Base-by-base conservation (phyloP, 371 early-diverging fungal species). In the Mortierella sp. region DNA sequence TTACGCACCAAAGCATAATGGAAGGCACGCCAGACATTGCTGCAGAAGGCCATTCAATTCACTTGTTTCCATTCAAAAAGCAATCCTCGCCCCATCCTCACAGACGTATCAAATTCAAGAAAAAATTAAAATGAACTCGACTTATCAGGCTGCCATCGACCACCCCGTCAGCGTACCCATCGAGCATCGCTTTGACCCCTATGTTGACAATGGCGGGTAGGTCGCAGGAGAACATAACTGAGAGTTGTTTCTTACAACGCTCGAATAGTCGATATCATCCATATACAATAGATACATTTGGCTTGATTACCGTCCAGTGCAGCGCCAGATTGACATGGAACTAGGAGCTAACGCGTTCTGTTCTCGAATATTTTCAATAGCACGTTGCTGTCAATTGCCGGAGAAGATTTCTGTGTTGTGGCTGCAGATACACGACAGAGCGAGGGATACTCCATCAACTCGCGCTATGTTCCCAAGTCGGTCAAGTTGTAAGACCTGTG, bases 361-460 rank as follows among this genome's bases (percentile, higher is more conserved):
- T 19, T 28, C 8, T 59, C 16, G 28, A 13, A 2, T n/a, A 28
- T 45, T 36, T 28, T 24, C 11, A 36, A n/a, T 79, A 79, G 79
- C 28, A 98, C 99, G 10, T 89, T 96, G 71, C 83, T 99, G 63
- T 96, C 96, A 58, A 94, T 99, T 84, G 96, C 96, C 50, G 98
- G 99, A 57, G 89, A 94, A 47, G 98, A 99, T 87, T 99, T 94
- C 80, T 94, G 95, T 78, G 86, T 99, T 16, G 88, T 99, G 40
- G 99, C 99, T 32, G 93, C 96, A 28, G 99, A 99, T 86, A 99
- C 99, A 19, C 93, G 99, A 68, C 97, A 97, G 86, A 95, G 96
- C 81, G 94, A 97, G 70, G 98, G 96, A 32, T 99, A 97, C 89
- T 88, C 81, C 71, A 99, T 99, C 87, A 97, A 99, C 88, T 90